Evolutionary conservation across 2,329 filamentous ascomycete genomes (phyloP).

Genomic region (Talaromyces sp.): DNA sequence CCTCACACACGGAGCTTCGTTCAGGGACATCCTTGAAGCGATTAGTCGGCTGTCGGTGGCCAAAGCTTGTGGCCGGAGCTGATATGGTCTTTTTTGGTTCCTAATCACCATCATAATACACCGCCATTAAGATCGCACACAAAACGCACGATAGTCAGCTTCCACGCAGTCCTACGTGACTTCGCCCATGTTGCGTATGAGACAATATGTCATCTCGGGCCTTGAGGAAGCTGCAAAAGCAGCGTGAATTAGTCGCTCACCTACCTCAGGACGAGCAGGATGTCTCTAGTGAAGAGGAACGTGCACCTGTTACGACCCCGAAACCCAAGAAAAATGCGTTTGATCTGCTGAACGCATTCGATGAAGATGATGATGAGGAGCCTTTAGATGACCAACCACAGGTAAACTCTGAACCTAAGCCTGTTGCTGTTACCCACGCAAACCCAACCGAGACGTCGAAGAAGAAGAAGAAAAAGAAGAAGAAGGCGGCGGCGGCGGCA

Average conservation of each 20-base stretch:
- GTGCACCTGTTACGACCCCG: constrained; percentile 21
- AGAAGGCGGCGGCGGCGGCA: constrained; percentile 52
- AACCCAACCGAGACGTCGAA: constrained; percentile 10
- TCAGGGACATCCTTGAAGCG: not conserved
- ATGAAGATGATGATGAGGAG: constrained; percentile 23
- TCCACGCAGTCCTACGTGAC: not conserved
- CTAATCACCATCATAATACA: not conserved
- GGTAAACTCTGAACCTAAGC: constrained; percentile 20
- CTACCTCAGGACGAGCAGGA: constrained; percentile 32
- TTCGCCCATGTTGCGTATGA: not conserved
- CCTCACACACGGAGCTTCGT: not conserved
- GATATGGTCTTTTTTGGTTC: not conserved
- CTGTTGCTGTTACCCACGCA: constrained; percentile 16
- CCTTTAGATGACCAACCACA: constrained; percentile 12
- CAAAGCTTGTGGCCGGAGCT: not conserved
- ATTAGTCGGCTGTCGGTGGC: not conserved
- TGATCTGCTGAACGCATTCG: constrained; percentile 46
- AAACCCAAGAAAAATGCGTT: constrained; percentile 49
- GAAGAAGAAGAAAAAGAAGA: constrained; percentile 52
- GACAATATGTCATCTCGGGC: constrained; percentile 60
- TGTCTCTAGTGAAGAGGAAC: constrained; percentile 37
- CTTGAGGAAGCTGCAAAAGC: constrained; percentile 58
- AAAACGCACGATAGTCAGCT: not conserved
- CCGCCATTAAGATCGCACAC: not conserved
- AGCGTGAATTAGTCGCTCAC: constrained; percentile 47